Percentiles rank a stretch among this genome's conserved stretches.
Evolutionary conservation across 176 grass and related monocot genomes (phyloP).

Genomic region (Lolium perenne): DNA sequence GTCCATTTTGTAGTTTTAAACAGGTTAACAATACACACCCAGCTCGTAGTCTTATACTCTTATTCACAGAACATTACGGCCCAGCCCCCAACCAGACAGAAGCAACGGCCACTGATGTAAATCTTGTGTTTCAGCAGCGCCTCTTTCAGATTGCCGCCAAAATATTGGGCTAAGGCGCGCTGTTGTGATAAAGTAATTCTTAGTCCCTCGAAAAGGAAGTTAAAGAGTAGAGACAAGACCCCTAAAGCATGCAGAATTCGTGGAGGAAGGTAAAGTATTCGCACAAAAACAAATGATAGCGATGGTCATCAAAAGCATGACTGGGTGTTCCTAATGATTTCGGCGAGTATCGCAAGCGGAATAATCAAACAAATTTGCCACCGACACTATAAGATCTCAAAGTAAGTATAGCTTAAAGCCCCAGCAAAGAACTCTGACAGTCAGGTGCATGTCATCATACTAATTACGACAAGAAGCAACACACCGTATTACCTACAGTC

Average conservation of each 20-base stretch:
- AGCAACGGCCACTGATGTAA: constrained; percentile 11
- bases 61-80: constrained; percentile 10
- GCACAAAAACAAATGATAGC: constrained; percentile 1
- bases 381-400: constrained; percentile 47
- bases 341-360: background rate
- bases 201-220: constrained; percentile 21
- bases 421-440: constrained; percentile 38
- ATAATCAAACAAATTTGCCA: constrained; percentile 43
- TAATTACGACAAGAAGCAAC: constrained; percentile 49
- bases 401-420: constrained; percentile 41
- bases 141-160: background rate
- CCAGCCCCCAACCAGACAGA: background rate
- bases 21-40: background rate
- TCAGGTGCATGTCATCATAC: constrained; percentile 44
- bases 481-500: constrained; percentile 38
- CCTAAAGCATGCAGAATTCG: constrained; percentile 52
- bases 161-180: background rate
- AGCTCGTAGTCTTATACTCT: background rate
- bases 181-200: constrained; percentile 26
- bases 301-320: constrained; percentile 23
- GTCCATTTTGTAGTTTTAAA: background rate
- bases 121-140: background rate
- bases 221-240: constrained; percentile 35
- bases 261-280: constrained; percentile 29
- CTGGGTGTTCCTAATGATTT: constrained; percentile 33